These are phyloP conservation scores for Wakefieldia striispora DNA, from an alignment of 768 basidiomycete species.

Conservation along the genomic window DNA sequence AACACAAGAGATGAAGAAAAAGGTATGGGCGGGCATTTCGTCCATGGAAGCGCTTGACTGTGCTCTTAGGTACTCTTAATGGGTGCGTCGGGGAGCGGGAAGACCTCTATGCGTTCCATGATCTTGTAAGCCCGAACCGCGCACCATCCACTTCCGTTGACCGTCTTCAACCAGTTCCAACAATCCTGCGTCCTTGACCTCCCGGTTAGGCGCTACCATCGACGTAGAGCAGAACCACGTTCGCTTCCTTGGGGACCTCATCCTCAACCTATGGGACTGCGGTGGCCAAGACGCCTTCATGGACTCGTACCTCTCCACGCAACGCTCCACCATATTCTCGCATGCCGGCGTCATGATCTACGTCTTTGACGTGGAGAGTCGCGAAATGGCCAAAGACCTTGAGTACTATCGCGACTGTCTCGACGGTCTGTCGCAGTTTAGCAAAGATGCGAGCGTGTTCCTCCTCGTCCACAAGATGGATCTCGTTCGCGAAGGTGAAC, in stretches of 20 bases:
- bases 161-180: constrained; percentile 62
- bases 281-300: constrained; percentile 98
- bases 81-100: constrained; percentile 94
- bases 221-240: constrained; percentile 98
- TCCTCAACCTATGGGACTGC: constrained; percentile 97
- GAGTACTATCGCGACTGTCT: constrained; percentile 93
- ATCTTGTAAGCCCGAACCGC: constrained; percentile 74
- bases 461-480: constrained; percentile 99
- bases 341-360: constrained; percentile 98
- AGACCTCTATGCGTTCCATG: constrained; percentile 98
- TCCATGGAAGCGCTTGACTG: neutral
- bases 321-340: constrained; percentile 92
- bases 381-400: constrained; percentile 81
- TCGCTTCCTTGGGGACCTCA: constrained; percentile 92
- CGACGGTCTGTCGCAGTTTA: constrained; percentile 72
- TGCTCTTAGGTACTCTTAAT: constrained; percentile 84
- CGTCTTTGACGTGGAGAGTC: constrained; percentile 92
- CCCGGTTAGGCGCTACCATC: constrained; percentile 92
- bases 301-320: constrained; percentile 91
- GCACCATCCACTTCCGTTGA: constrained; percentile 1
- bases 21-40: constrained; percentile 14
- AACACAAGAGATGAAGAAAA: constrained; percentile 33
- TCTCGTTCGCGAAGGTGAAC: constrained; percentile 63
- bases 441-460: constrained; percentile 83
- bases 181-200: constrained; percentile 88